A percentile compares a stretch with the other conserved stretches of the same genome.
These are phyloP conservation scores for Aspergillus arachidicola DNA, from an alignment of 2,329 filamentous ascomycete genomes.

Conservation along the genomic window DNA sequence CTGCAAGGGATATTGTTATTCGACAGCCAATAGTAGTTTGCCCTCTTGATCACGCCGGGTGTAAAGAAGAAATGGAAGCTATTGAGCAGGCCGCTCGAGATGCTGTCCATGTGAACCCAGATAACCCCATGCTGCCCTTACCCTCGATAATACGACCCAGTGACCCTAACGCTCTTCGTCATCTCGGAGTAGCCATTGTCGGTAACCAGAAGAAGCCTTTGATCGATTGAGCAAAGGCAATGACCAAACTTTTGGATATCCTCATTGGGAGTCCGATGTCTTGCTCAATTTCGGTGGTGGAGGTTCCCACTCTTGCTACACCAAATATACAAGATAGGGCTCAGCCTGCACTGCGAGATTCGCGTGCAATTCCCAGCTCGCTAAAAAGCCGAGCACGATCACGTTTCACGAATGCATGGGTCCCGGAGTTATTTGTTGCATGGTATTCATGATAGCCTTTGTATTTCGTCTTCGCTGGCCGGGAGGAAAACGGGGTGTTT, in stretches of 20 bases:
- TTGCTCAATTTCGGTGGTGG: constrained; percentile 12
- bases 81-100: constrained; percentile 96
- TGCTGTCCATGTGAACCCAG: constrained; percentile 81
- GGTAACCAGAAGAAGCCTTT: constrained; percentile 64
- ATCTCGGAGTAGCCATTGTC: constrained; percentile 65
- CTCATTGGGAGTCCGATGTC: constrained; percentile 14
- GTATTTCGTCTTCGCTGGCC: constrained; percentile 23
- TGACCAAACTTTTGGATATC: background rate
- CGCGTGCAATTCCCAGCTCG: constrained; percentile 15
- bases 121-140: constrained; percentile 90
- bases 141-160: constrained; percentile 77
- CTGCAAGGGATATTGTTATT: constrained; percentile 82
- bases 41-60: constrained; percentile 89
- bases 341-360: constrained; percentile 9
- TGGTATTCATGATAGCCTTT: constrained; percentile 29
- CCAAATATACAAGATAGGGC: background rate
- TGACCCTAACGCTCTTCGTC: constrained; percentile 66
- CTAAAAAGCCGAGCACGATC: constrained; percentile 23
- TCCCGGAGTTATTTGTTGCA: constrained; percentile 37
- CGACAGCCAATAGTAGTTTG: constrained; percentile 95
- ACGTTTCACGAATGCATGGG: constrained; percentile 42
- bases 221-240: constrained; percentile 59
- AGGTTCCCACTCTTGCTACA: constrained; percentile 3
- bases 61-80: constrained; percentile 98
- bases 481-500: constrained; percentile 25